These are phyloP conservation scores for Aspergillus arachidicola DNA, from an alignment of 2,329 filamentous ascomycete genomes.

Conservation along the genomic window DNA sequence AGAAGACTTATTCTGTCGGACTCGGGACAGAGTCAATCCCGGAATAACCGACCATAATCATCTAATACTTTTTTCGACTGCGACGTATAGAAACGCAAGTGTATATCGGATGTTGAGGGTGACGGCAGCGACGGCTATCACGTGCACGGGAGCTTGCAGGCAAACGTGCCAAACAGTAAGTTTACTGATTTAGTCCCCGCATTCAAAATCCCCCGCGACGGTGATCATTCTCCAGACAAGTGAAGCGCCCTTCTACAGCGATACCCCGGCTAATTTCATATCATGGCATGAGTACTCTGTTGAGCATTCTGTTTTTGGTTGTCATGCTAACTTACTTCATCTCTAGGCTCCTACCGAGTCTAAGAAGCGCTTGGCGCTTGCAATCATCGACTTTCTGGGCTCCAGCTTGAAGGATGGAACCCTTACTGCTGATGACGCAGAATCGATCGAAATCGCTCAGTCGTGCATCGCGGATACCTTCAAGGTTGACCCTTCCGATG, in stretches of 20 bases:
- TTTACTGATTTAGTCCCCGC: conserved; percentile 17
- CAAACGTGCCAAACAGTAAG: conserved; percentile 23
- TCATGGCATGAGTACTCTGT: conserved; percentile 25
- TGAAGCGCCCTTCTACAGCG: conserved; percentile 1
- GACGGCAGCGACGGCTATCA: conserved; percentile 17
- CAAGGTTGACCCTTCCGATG: conserved; percentile 84
- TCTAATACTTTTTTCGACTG: conserved; percentile 12
- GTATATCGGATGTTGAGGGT: conserved; percentile 3
- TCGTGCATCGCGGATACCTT: conserved; percentile 96
- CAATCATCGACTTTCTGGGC: conserved; percentile 93
- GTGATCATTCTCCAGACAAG: neutral
- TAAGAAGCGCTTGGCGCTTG: conserved; percentile 89
- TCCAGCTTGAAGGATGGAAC: conserved; percentile 86
- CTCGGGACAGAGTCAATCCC: conserved; percentile 23
- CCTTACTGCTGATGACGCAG: conserved; percentile 81
- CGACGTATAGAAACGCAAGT: neutral
- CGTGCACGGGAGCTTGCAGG: conserved; percentile 16
- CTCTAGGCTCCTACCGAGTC: conserved; percentile 52
- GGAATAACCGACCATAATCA: conserved; percentile 26
- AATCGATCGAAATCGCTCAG: conserved; percentile 90
- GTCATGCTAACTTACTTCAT: neutral
- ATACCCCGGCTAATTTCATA: neutral
- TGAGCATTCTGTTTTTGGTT: neutral
- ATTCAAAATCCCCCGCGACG: conserved; percentile 23
- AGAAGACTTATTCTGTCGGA: conserved; percentile 25